A percentile compares a stretch with the other conserved stretches of the same genome.
Evolutionary conservation across 805 yeast genomes (phyloP).

Genomic region (Candida awuae): DNA sequence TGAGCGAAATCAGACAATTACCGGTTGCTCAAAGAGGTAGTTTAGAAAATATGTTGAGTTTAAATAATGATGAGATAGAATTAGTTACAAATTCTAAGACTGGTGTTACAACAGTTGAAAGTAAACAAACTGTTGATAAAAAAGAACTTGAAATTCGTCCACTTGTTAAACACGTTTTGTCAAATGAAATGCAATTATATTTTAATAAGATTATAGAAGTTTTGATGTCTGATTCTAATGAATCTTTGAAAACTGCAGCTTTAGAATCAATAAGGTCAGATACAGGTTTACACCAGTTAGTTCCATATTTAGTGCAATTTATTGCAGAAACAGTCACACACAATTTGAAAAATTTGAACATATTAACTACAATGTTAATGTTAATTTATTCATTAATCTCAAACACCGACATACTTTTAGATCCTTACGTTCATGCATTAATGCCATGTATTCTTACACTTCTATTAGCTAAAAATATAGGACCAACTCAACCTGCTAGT

Average conservation of each 20-base stretch:
- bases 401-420: conserved; percentile 79
- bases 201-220: conserved; percentile 87
- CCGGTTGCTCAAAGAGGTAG: conserved; percentile 83
- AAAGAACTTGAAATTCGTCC: conserved; percentile 69
- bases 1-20: conserved; percentile 65
- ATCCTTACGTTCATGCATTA: conserved; percentile 91
- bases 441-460: conserved; percentile 95
- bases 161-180: conserved; percentile 86
- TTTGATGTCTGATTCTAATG: conserved; percentile 45
- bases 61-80: conserved; percentile 39
- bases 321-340: conserved; percentile 92
- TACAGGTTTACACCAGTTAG: conserved; percentile 93
- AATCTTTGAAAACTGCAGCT: conserved; percentile 66
- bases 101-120: conserved; percentile 24
- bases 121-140: conserved; percentile 22
- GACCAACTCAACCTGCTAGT: conserved; percentile 28
- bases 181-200: conserved; percentile 88
- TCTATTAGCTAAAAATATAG: conserved; percentile 82
- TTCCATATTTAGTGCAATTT: conserved; percentile 93
- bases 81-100: conserved; percentile 23
- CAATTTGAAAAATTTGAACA: conserved; percentile 62
- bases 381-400: conserved; percentile 77
- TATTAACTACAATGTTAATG: conserved; percentile 79
- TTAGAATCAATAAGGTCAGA: conserved; percentile 77
- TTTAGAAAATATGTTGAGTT: conserved; percentile 49